These are phyloP conservation scores for Nicotiana rustica DNA, from an alignment of 305 asterid genomes.

Conservation along the genomic window DNA sequence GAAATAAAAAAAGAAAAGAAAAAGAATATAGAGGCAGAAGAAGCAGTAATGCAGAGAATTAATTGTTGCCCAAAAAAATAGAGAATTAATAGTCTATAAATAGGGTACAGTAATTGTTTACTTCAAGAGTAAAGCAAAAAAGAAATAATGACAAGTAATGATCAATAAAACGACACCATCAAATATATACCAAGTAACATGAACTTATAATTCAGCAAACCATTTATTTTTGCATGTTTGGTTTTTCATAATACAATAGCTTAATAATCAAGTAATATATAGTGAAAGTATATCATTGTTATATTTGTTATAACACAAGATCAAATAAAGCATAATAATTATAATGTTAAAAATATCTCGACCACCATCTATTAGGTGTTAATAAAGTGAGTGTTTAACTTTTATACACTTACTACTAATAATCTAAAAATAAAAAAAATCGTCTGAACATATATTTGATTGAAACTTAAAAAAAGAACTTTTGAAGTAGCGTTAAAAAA, in stretches of 20 bases:
- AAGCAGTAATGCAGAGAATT: background rate
- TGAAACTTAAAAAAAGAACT: too few species aligned
- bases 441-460: too few species aligned
- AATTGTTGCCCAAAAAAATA: background rate
- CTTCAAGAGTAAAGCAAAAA: background rate
- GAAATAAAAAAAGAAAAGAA: background rate
- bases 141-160: constrained; percentile 6
- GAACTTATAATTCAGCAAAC: background rate
- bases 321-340: background rate
- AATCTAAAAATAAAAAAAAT: background rate
- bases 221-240: background rate
- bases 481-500: too few species aligned
- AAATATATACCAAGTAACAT: background rate
- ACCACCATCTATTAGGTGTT: background rate
- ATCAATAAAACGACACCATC: background rate
- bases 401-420: background rate
- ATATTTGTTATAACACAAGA: background rate
- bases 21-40: background rate
- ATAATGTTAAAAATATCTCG: background rate
- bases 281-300: background rate
- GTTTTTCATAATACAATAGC: background rate
- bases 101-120: background rate
- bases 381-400: too few species aligned
- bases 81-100: background rate
- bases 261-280: background rate